Conservation (phyloP, 1,139 yeast species). For the Candida tunisiensis region DNA sequence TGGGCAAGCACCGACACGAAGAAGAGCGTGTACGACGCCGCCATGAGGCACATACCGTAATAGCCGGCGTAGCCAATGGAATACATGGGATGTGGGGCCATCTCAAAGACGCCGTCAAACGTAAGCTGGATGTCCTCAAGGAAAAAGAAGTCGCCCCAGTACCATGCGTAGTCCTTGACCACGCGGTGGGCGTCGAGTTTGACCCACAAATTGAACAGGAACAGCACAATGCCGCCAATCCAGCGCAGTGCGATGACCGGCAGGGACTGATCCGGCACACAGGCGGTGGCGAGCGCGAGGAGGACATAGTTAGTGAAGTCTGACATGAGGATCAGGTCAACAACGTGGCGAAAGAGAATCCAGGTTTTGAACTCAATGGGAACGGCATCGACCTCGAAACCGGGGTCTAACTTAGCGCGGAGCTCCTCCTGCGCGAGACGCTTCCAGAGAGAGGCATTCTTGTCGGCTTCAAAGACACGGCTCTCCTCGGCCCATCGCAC, state of each 20-base stretch:
- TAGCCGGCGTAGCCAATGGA: constrained; percentile 82
- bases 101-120: constrained; percentile 81
- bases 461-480: constrained; percentile 27
- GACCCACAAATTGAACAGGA: constrained; percentile 71
- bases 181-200: constrained; percentile 81
- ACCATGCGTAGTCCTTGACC: constrained; percentile 87
- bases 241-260: constrained; percentile 20
- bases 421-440: constrained; percentile 32
- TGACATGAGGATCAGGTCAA: constrained; percentile 72
- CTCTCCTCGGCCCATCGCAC: constrained; percentile 36
- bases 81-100: constrained; percentile 92
- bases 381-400: constrained; percentile 30
- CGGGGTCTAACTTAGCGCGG: constrained; percentile 32
- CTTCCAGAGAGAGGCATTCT: constrained; percentile 21
- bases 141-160: constrained; percentile 90
- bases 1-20: constrained; percentile 64
- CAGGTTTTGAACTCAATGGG: constrained; percentile 77
- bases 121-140: constrained; percentile 66
- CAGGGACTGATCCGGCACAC: constrained; percentile 24
- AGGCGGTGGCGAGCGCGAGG: constrained; percentile 45
- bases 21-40: constrained; percentile 60
- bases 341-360: constrained; percentile 66
- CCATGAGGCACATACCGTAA: constrained; percentile 67
- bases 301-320: constrained; percentile 69
- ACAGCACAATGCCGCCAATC: constrained; percentile 28